Evolutionary conservation across 345 rosid genomes (phyloP), one percentile per base, ranked within the genome.

Genomic region (Psidium guajava): DNA sequence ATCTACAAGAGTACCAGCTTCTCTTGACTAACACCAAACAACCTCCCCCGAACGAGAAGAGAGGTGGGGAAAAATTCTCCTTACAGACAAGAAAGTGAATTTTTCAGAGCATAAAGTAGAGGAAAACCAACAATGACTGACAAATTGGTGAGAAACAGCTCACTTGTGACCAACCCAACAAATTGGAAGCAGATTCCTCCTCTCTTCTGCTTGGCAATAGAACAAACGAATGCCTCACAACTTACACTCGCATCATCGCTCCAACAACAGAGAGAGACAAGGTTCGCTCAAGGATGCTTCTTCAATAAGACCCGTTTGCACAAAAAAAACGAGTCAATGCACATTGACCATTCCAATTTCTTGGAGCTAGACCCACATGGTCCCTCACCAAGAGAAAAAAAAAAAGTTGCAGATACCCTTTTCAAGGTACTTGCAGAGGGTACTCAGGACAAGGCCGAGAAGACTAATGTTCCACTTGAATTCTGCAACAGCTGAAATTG

Each of bases 101-200:
- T 95, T 96, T 95, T 95, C 94, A 93, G 96, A 92, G 96, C 91
- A 96, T 95, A 96, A 94, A 96, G 98, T 90, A 87, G 88, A 84
- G 87, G 40, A 25, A 58, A 85, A 90, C 90, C 91, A 92, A 90
- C 91, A 75, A 92, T 86, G 90, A 87, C 90, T 9, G 77, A 69
- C 77, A 2, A 88, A 88, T 92, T 89, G 92, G 91, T 88, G 90
- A 90, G 87, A 86, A 92, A 91, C 98, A 95, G 96, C 93, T 91
- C 95, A 83, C 24, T 69, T 32, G 77, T 40, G 77, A 69, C 47
- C 77, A 20, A 69, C 77, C 77, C 42, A 69, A 69, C 77, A 32
- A 69, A 69, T 27, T 89, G 86, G 93, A 95, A 93, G 94, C 92
- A 94, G 95, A 94, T 93, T 93, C 96, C 92, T 91, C 92, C 91